Evolutionary conservation across 1,284 basidiomycete genomes (phyloP).

Genomic region (Sphaerobolus stellatus): DNA sequence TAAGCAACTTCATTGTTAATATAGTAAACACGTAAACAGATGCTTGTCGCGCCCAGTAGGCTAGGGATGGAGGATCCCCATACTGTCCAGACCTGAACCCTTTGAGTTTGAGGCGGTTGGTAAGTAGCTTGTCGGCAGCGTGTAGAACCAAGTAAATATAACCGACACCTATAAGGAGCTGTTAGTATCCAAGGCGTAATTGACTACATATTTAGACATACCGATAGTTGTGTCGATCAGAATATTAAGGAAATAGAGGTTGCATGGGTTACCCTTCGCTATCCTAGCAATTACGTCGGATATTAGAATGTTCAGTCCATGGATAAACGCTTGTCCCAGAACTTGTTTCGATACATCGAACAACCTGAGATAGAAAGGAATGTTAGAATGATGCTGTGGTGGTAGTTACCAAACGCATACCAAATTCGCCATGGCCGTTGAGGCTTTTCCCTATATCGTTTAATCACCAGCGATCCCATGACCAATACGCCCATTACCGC

Average conservation of each 20-base stretch:
- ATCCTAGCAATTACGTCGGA: slow-evolving; percentile 68
- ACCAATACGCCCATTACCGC: slow-evolving; percentile 87
- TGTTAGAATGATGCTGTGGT: not conserved
- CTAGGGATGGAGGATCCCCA: slow-evolving; percentile 71
- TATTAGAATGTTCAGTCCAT: slow-evolving; percentile 82
- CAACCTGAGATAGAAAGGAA: slow-evolving; percentile 47
- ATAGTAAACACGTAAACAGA: slow-evolving; percentile 83
- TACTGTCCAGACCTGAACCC: slow-evolving; percentile 89
- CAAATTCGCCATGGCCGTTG: slow-evolving; percentile 93
- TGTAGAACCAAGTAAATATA: slow-evolving; percentile 83
- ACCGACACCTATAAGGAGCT: slow-evolving; percentile 70
- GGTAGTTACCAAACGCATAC: slow-evolving; percentile 40
- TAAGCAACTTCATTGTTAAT: slow-evolving; percentile 87
- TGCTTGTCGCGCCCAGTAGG: slow-evolving; percentile 82
- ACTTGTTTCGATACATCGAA: slow-evolving; percentile 93
- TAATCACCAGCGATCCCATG: slow-evolving; percentile 81
- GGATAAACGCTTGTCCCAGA: slow-evolving; percentile 88
- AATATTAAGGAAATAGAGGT: slow-evolving; percentile 92
- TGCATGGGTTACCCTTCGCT: slow-evolving; percentile 79
- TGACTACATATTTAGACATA: slow-evolving; percentile 33
- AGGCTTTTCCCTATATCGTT: slow-evolving; percentile 82
- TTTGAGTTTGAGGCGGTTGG: slow-evolving; percentile 62
- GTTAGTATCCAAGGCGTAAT: too few relatives aligned
- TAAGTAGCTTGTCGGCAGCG: slow-evolving; percentile 64
- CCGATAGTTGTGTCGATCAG: slow-evolving; percentile 93